A percentile compares a stretch with the other conserved stretches of the same genome.
These are phyloP conservation scores for Diaporthe vaccinii DNA, from an alignment of 2,329 filamentous ascomycete species.

Conservation along the genomic window DNA sequence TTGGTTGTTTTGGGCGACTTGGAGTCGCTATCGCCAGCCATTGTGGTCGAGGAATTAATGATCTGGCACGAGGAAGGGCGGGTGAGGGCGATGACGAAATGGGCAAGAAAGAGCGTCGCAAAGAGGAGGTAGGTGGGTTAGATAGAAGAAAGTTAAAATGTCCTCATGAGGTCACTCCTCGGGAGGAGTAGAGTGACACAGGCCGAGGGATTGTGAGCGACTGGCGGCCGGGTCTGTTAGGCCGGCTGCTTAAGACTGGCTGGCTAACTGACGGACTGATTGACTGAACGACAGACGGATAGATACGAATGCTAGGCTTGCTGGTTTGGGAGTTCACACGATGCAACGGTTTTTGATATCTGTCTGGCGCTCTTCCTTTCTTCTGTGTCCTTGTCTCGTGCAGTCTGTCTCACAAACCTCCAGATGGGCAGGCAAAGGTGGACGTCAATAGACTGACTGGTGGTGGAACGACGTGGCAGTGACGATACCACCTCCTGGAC, in stretches of 20 bases:
- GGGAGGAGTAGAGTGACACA: conserved; percentile 30
- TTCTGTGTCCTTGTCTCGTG: neutral
- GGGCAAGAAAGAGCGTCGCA: conserved; percentile 32
- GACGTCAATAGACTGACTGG: neutral
- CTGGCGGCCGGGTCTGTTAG: conserved; percentile 2
- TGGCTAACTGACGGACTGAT: neutral
- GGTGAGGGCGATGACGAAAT: conserved; percentile 60
- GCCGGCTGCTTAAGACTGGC: neutral
- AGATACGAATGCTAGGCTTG: conserved; percentile 16
- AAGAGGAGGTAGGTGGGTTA: conserved; percentile 27
- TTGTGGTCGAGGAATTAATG: conserved; percentile 31
- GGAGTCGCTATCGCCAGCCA: conserved; percentile 53
- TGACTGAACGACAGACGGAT: neutral
- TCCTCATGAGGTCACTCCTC: conserved; percentile 39
- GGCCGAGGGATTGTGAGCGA: conserved; percentile 11
- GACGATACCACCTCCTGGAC: conserved; percentile 17
- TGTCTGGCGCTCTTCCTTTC: conserved; percentile 2
- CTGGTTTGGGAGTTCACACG: conserved; percentile 1
- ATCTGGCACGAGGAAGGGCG: conserved; percentile 17
- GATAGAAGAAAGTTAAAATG: conserved; percentile 38
- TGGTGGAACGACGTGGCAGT: conserved; percentile 26
- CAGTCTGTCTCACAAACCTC: conserved; percentile 4
- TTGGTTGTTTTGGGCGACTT: conserved; percentile 63
- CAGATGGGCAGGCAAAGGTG: neutral
- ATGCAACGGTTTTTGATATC: conserved; percentile 25